phyloP scores from a whole-genome alignment of 2,329 filamentous ascomycete species.

The Colletotrichum lindemuthianum region DNA sequence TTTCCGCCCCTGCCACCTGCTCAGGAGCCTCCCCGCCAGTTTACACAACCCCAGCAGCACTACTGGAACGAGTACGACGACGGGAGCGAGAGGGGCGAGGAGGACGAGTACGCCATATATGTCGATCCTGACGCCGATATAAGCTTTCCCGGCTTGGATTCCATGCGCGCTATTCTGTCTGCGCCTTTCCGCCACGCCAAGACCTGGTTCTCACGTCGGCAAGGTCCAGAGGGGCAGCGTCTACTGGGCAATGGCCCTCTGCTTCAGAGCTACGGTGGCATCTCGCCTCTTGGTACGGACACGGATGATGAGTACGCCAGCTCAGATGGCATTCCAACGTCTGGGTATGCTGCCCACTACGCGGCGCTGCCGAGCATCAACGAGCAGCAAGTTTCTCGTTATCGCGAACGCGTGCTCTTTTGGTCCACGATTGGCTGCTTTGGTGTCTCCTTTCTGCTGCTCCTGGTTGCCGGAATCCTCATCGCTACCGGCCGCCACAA shows the following conservation, averaged over 20 bases:
- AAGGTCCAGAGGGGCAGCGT: conserved; percentile 15
- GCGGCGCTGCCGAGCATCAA: conserved; percentile 61
- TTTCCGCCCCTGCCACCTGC: conserved; percentile 27
- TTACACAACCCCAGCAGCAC: conserved; percentile 46
- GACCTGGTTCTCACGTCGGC: conserved; percentile 56
- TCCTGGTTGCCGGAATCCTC: conserved; percentile 72
- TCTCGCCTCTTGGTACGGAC: conserved; percentile 44
- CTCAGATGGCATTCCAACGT: conserved; percentile 57
- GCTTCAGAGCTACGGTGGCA: conserved; percentile 37
- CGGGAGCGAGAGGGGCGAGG: conserved; percentile 73
- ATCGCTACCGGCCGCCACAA: conserved; percentile 75
- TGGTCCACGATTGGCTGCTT: conserved; percentile 65
- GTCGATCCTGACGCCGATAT: conserved; percentile 73
- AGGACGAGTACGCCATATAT: conserved; percentile 76
- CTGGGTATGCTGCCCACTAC: conserved; percentile 65
- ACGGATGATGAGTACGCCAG: conserved; percentile 62
- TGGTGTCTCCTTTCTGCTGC: conserved; percentile 68
- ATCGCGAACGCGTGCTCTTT: conserved; percentile 66
- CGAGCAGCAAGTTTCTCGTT: conserved; percentile 60
- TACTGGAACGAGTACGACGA: conserved; percentile 94
- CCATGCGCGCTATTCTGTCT: conserved; percentile 63
- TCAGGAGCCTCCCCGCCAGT: conserved; percentile 39
- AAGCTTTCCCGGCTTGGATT: conserved; percentile 71
- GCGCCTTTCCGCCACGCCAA: conserved; percentile 62
- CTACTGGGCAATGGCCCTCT: conserved; percentile 26